Evolutionary conservation across 2,329 filamentous ascomycete genomes (phyloP).

Genomic region (Arthrobotrys musiformis): DNA sequence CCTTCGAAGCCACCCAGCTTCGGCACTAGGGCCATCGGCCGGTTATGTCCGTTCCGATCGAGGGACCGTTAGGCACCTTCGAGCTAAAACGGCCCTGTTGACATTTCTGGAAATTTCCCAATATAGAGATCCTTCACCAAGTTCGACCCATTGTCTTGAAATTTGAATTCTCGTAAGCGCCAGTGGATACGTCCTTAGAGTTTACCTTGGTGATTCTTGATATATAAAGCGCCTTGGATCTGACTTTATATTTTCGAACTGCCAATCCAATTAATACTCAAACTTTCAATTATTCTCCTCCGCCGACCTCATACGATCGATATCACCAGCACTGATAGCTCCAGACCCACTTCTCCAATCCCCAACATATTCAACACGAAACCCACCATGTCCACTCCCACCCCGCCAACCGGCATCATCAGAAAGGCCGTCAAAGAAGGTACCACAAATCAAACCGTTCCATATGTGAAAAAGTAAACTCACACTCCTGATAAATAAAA

Average conservation of each 20-base stretch:
- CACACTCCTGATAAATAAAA: background rate
- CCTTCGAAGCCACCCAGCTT: background rate
- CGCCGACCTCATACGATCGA: background rate
- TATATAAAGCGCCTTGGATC: background rate
- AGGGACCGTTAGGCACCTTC: background rate
- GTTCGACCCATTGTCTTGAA: background rate
- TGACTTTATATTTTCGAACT: background rate
- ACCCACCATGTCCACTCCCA: slow-evolving; percentile 1
- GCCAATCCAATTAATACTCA: background rate
- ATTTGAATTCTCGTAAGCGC: no score
- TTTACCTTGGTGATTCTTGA: no score
- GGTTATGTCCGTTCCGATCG: slow-evolving; percentile 11
- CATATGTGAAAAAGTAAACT: no score
- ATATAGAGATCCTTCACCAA: slow-evolving; percentile 16
- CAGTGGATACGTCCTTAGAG: no score
- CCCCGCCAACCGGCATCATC: slow-evolving; percentile 25
- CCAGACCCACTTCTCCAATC: background rate
- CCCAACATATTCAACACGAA: slow-evolving; percentile 26
- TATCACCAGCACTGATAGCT: background rate
- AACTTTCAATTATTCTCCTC: background rate
- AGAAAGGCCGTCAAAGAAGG: slow-evolving; percentile 44
- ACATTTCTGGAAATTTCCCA: slow-evolving; percentile 4
- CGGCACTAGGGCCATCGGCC: background rate
- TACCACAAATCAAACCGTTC: background rate
- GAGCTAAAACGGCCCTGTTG: slow-evolving; percentile 10